phyloP scores from a whole-genome alignment of 1,284 basidiomycete species.

The Trichosporon sp. region DNA sequence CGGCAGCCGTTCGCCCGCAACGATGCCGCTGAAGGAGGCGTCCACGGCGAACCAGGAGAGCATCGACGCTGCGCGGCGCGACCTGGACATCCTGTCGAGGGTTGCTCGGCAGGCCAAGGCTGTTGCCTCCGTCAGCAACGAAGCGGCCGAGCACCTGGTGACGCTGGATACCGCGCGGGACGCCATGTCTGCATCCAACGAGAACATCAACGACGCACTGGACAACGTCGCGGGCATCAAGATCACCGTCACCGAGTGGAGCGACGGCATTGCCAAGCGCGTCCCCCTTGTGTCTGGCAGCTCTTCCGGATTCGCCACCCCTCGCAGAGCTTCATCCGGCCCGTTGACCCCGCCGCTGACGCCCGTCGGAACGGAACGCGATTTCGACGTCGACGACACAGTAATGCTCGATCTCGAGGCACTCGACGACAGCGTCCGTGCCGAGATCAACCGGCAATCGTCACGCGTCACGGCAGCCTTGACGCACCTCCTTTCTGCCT shows the following conservation, averaged over 20 bases:
- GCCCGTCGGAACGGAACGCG: conserved; percentile 5
- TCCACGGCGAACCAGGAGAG: not conserved
- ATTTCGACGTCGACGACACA: not conserved
- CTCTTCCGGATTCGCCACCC: not conserved
- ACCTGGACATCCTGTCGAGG: conserved; percentile 11
- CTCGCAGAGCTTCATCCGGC: not conserved
- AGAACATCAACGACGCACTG: not conserved
- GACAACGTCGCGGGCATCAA: not conserved
- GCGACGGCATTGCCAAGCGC: conserved; percentile 7
- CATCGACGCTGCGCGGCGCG: not conserved
- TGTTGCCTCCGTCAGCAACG: conserved; percentile 14
- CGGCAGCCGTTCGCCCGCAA: not conserved
- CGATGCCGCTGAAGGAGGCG: not conserved
- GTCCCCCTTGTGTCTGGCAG: conserved; percentile 13
- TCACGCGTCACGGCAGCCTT: conserved; percentile 60
- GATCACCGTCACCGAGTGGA: conserved; percentile 12
- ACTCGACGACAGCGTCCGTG: conserved; percentile 65
- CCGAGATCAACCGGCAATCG: conserved; percentile 64
- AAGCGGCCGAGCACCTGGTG: conserved; percentile 15
- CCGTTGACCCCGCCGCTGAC: conserved; percentile 20
- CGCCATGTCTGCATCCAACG: not conserved
- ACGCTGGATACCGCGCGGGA: conserved; percentile 32
- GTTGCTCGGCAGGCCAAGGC: conserved; percentile 18
- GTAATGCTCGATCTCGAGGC: conserved; percentile 54
- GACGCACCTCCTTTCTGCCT: conserved; percentile 37